Conservation (phyloP, 2,329 filamentous ascomycete genomes). For the Ceratocystis ficicola region DNA sequence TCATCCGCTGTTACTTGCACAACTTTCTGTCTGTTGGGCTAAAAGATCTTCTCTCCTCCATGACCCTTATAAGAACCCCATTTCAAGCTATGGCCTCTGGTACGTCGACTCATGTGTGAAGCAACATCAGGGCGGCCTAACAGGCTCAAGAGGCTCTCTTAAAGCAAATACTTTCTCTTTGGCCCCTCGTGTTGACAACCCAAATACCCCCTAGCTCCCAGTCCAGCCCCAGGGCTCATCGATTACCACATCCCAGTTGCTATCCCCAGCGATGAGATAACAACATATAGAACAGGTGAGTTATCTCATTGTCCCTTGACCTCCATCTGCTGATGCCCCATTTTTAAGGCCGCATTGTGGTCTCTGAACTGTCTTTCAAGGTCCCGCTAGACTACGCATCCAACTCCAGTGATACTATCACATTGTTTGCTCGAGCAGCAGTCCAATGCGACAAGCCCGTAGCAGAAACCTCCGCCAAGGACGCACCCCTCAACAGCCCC, state of each 20-base stretch:
- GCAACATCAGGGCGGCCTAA: neutral
- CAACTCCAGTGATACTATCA: slow-evolving; percentile 48
- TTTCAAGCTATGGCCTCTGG: neutral
- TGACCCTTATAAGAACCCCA: neutral
- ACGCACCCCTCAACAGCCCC: slow-evolving; percentile 30
- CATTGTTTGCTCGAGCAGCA: slow-evolving; percentile 66
- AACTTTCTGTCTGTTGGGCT: neutral
- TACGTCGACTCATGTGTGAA: neutral
- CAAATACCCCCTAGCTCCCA: neutral
- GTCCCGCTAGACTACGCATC: slow-evolving; percentile 65
- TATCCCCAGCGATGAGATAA: slow-evolving; percentile 8
- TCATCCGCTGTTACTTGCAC: neutral
- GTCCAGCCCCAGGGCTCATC: slow-evolving; percentile 4
- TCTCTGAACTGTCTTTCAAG: slow-evolving; percentile 76
- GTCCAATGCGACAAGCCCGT: slow-evolving; percentile 53
- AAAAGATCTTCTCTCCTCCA: no score
- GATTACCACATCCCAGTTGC: slow-evolving; percentile 15
- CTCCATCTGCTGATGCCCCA: neutral
- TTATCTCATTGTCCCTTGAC: neutral
- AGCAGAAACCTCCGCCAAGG: slow-evolving; percentile 33
- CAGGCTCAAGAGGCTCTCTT: neutral
- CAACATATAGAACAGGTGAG: slow-evolving; percentile 19
- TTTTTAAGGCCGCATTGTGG: slow-evolving; percentile 52
- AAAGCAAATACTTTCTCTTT: neutral
- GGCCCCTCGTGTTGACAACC: no score